Conservation (phyloP, 2,329 filamentous ascomycete species). For the Sordariomycetes sp. region DNA sequence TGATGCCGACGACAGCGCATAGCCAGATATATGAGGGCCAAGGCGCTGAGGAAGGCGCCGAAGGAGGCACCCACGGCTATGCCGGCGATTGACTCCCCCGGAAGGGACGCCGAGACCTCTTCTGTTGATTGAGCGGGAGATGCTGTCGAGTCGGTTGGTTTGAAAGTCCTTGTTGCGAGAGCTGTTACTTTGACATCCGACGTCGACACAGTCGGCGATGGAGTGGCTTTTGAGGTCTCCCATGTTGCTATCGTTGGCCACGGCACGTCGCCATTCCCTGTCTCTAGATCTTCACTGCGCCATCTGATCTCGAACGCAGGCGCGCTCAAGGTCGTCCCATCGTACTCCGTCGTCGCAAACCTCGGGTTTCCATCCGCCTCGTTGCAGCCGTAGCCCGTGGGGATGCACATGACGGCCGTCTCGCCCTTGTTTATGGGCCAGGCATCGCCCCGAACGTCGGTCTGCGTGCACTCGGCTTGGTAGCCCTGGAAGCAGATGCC, state of each 20-base stretch:
- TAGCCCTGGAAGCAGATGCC: constrained; percentile 19
- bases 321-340: constrained; percentile 12
- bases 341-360: constrained; percentile 11
- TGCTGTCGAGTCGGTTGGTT: too few species aligned
- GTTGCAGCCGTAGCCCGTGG: constrained; percentile 13
- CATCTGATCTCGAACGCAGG: constrained; percentile 16
- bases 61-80: constrained; percentile 7
- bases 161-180: too few species aligned
- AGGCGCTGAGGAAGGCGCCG: constrained; percentile 23
- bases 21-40: constrained; percentile 6
- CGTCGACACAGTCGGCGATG: too few species aligned
- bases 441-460: constrained; percentile 6
- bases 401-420: constrained; percentile 16
- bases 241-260: neutral
- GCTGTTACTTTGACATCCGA: too few species aligned
- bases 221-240: neutral
- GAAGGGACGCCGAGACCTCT: neutral
- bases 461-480: constrained; percentile 14
- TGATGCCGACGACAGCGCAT: neutral
- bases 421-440: constrained; percentile 13
- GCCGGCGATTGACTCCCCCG: constrained; percentile 7
- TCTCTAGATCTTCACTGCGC: neutral
- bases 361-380: constrained; percentile 9
- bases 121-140: neutral
- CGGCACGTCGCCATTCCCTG: constrained; percentile 15